These are phyloP conservation scores for Peniophora sp. DNA, from an alignment of 1,284 basidiomycete species.

Conservation along the genomic window DNA sequence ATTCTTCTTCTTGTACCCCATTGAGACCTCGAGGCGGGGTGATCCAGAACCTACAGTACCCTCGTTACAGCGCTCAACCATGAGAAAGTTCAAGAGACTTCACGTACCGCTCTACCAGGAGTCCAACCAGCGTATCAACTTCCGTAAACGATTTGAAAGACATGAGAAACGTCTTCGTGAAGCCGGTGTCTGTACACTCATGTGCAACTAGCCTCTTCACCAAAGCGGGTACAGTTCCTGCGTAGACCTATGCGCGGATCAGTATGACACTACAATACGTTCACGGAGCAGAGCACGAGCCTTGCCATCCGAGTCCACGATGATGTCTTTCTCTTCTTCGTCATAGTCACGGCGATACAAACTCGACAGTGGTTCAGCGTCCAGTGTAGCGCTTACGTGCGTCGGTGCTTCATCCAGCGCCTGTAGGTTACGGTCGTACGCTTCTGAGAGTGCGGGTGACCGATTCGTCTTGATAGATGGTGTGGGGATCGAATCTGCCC, in stretches of 20 bases:
- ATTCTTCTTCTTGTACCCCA: conserved; percentile 69
- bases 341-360: too few relatives aligned
- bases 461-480: too few relatives aligned
- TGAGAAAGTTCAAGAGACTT: too few relatives aligned
- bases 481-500: too few relatives aligned
- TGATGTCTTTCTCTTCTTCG: conserved; percentile 76
- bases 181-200: conserved; percentile 70
- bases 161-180: conserved; percentile 91
- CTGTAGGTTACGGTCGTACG: too few relatives aligned
- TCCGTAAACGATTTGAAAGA: conserved; percentile 96
- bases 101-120: conserved; percentile 62
- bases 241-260: conserved; percentile 20
- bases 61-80: too few relatives aligned
- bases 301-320: conserved; percentile 76
- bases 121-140: conserved; percentile 76
- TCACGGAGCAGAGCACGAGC: too few relatives aligned
- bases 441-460: too few relatives aligned
- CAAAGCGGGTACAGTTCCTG: conserved; percentile 80
- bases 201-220: conserved; percentile 90
- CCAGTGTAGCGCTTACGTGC: too few relatives aligned
- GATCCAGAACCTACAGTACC: conserved; percentile 53
- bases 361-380: too few relatives aligned
- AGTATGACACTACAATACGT: too few relatives aligned
- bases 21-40: conserved; percentile 69
- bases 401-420: too few relatives aligned